Conservation (phyloP, 2,329 filamentous ascomycete genomes). For the Verticillium albo-atrum region DNA sequence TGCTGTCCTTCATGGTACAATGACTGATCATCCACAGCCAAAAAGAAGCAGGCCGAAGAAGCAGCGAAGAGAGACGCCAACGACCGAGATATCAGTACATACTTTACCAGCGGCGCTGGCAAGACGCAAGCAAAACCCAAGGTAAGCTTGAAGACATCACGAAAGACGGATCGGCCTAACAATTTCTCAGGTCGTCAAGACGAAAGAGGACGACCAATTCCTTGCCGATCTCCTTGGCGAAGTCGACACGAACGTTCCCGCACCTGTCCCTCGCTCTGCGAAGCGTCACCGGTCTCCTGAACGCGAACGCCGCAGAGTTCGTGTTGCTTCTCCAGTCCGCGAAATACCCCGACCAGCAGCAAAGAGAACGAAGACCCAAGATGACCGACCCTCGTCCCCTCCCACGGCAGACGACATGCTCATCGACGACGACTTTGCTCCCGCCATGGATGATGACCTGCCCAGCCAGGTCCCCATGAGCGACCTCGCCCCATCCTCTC, state of each 20-base stretch:
- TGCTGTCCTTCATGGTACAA: neutral
- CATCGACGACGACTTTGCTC: constrained; percentile 51
- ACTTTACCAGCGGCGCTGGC: constrained; percentile 75
- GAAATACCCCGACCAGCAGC: constrained; percentile 43
- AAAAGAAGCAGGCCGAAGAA: constrained; percentile 84
- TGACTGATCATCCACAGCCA: constrained; percentile 49
- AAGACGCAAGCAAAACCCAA: constrained; percentile 73
- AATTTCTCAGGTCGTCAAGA: constrained; percentile 59
- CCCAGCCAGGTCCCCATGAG: constrained; percentile 66
- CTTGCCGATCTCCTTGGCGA: constrained; percentile 80
- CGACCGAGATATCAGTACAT: constrained; percentile 89
- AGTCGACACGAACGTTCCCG: constrained; percentile 70
- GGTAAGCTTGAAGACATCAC: constrained; percentile 39
- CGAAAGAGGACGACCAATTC: constrained; percentile 85
- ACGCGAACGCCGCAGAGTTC: constrained; percentile 63
- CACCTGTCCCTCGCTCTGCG: constrained; percentile 49
- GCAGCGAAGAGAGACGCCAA: constrained; percentile 80
- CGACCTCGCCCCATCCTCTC: constrained; percentile 82
- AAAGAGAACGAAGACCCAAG: constrained; percentile 54
- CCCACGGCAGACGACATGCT: constrained; percentile 45
- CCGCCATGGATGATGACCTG: constrained; percentile 57
- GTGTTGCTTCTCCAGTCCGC: constrained; percentile 72
- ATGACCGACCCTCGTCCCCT: constrained; percentile 42
- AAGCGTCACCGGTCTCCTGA: constrained; percentile 68
- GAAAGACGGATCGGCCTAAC: neutral